Evolutionary conservation across 2,329 filamentous ascomycete species (phyloP), one percentile per base, ranked within the genome.

Genomic region (Trichoderma sp.): DNA sequence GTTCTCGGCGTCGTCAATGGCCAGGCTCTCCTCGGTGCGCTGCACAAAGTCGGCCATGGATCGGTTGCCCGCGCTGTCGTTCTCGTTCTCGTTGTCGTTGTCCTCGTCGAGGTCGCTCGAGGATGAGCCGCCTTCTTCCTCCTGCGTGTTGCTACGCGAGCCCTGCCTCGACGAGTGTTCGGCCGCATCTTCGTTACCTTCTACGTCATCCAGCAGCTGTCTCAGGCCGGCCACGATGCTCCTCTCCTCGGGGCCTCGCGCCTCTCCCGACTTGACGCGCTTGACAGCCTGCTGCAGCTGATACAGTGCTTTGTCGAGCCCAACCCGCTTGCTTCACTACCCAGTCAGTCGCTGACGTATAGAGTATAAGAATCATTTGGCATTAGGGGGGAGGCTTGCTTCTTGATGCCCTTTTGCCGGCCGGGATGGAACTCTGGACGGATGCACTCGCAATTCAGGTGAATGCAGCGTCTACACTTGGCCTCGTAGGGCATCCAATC

Each of bases 341-440:
- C 39, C 15, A n/a, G 3, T 47, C 15, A n/a, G 48, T 39, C 55
- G 41, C 41, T 28, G 60, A 7, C 26, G 28, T 34, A 14, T 39
- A 14, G 12, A 39, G 34, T 39, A 39, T 10, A 2, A 10, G 34
- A 10, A 10, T 39, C 4, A 43, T 4, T 52, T 47, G 21, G 51
- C 44, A 24, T 55, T 26, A 39, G n/a, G 34, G 34, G 39, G 24
- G 43, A 19, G 52, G 69, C 80, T 76, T 76, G 89, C 89, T 92
- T 92, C 75, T 91, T 92, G 67, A 91, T 89, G 24, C 89, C 90
- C 72, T 91, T 91, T 72, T 90, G 88, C 57, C 90, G 81, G 7
- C 89, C 89, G 4, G 90, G 83, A 67, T 91, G 88, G 72, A 91
- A 90, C n/a, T 84, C 84, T n/a, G 84, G 89, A 2, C 90, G 85